phyloP scores from a whole-genome alignment of 345 rosid genomes.

The Trapa bicornis region DNA sequence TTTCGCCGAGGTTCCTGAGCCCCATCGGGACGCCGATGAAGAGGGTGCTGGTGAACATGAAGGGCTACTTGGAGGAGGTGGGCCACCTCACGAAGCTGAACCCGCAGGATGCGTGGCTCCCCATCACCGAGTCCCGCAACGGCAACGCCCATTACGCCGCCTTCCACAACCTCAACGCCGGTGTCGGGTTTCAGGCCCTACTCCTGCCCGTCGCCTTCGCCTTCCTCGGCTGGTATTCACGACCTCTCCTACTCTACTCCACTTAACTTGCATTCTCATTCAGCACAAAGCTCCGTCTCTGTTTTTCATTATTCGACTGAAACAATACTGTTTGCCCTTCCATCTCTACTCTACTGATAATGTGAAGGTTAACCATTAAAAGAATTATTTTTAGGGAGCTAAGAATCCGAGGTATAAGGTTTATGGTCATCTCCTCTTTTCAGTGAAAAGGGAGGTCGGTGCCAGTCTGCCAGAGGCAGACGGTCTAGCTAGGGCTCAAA shows the following conservation, averaged over 20 bases:
- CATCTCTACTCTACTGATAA: too few relatives aligned
- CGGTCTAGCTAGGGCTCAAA: too few relatives aligned
- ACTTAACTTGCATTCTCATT: neutral
- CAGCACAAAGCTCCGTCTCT: neutral
- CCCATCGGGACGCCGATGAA: constrained; percentile 98
- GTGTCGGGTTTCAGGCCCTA: constrained; percentile 95
- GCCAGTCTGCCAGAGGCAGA: too few relatives aligned
- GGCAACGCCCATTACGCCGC: constrained; percentile 98
- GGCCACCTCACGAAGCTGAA: constrained; percentile 93
- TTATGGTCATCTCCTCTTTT: too few relatives aligned
- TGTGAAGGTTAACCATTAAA: too few relatives aligned
- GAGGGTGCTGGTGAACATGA: constrained; percentile 86
- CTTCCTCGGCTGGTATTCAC: constrained; percentile 76
- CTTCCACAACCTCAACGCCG: constrained; percentile 91
- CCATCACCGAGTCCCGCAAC: constrained; percentile 89
- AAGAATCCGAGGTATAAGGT: too few relatives aligned
- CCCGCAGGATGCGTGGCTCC: constrained; percentile 99
- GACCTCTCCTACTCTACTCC: neutral
- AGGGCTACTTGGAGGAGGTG: constrained; percentile 80
- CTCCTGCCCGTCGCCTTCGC: constrained; percentile 90
- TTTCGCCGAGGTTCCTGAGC: constrained; percentile 85
- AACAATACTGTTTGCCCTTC: too few relatives aligned
- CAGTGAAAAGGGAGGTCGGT: too few relatives aligned
- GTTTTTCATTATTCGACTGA: neutral
- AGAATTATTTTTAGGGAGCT: too few relatives aligned